Conservation (phyloP, 192 early-diverging fungal species). For the Entrophospora sp. region DNA sequence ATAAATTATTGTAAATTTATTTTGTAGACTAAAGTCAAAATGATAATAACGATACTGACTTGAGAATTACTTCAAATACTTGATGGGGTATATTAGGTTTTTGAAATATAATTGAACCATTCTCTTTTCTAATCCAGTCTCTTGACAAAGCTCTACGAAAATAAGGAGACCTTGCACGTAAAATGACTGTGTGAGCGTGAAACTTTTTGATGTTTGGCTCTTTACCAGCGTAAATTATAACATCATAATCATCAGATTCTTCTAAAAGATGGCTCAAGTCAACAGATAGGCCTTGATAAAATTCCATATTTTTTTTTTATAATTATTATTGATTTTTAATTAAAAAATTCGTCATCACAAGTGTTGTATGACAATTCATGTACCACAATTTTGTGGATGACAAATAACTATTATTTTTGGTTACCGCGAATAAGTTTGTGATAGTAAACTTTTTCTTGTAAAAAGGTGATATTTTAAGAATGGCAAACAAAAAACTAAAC, state of each 20-base stretch:
- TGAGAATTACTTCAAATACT: not conserved
- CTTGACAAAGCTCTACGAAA: slow-evolving; percentile 1
- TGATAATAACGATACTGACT: not conserved
- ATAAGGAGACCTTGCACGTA: not conserved
- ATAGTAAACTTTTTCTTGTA: too few relatives aligned
- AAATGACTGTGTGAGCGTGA: not conserved
- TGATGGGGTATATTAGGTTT: not conserved
- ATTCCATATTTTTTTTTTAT: too few relatives aligned
- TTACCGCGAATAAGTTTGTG: too few relatives aligned
- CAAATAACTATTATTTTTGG: too few relatives aligned
- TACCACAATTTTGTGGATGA: too few relatives aligned
- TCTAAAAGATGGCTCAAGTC: not conserved
- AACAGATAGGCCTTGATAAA: not conserved
- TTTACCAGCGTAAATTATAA: slow-evolving; percentile 3
- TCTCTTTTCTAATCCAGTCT: not conserved
- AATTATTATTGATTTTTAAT: too few relatives aligned
- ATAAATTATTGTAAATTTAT: not conserved
- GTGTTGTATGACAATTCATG: too few relatives aligned
- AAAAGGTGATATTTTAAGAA: too few relatives aligned
- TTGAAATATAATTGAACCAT: not conserved
- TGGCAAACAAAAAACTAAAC: too few relatives aligned
- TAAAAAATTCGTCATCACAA: too few relatives aligned
- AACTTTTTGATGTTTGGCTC: not conserved
- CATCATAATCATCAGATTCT: too few relatives aligned
- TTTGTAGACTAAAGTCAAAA: not conserved